phyloP scores from a whole-genome alignment of 1,284 basidiomycete genomes.

The Cerioporus squamosus region DNA sequence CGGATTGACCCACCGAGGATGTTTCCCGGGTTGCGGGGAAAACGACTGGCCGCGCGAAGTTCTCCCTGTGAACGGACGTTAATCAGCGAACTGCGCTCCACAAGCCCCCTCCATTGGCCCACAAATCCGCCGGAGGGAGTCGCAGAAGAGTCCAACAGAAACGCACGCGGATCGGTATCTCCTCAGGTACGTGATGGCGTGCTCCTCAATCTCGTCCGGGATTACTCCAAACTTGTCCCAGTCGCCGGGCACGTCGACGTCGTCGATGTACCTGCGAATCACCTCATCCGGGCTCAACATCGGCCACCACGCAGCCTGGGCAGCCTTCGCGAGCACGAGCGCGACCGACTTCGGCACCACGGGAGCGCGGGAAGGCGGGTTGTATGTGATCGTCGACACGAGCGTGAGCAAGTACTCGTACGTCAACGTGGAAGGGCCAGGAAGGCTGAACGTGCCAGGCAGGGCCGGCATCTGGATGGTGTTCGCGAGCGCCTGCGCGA shows the following conservation, averaged over 20 bases:
- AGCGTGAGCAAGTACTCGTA: constrained; percentile 86
- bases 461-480: constrained; percentile 69
- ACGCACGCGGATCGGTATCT: constrained; percentile 84
- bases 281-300: constrained; percentile 92
- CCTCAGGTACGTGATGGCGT: constrained; percentile 91
- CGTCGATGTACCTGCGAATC: constrained; percentile 86
- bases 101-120: constrained; percentile 11
- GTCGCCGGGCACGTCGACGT: constrained; percentile 66
- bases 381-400: constrained; percentile 82
- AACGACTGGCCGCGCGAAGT: constrained; percentile 31
- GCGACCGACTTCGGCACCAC: constrained; percentile 83
- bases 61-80: constrained; percentile 24
- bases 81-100: constrained; percentile 17
- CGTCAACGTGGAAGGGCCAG: constrained; percentile 89
- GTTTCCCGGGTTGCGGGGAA: constrained; percentile 30
- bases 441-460: constrained; percentile 79
- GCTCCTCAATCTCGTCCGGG: constrained; percentile 88
- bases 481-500: constrained; percentile 89
- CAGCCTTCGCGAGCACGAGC: constrained; percentile 63
- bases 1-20: constrained; percentile 28
- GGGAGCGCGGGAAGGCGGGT: constrained; percentile 68
- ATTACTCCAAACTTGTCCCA: constrained; percentile 68
- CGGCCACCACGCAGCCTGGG: constrained; percentile 92
- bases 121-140: neutral
- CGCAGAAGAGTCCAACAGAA: constrained; percentile 1